Percentiles rank a stretch among this genome's conserved stretches.
These are phyloP conservation scores for Xylaria longipes DNA, from an alignment of 495 filamentous ascomycete genomes.

Conservation along the genomic window DNA sequence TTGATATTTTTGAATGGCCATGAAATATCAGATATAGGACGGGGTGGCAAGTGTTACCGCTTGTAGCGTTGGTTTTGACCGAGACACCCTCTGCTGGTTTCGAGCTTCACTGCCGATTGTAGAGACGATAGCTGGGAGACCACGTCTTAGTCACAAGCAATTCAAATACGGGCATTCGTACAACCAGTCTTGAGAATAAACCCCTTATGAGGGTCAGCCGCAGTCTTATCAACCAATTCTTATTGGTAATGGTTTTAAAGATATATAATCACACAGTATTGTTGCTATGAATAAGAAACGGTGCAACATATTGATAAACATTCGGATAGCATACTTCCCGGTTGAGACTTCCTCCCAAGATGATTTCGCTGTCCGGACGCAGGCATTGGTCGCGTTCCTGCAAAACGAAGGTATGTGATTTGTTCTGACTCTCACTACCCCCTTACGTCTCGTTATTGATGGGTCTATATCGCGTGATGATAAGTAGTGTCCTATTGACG, in stretches of 20 bases:
- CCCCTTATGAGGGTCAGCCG: neutral
- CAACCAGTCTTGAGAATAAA: neutral
- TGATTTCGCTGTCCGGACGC: neutral
- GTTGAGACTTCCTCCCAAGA: neutral
- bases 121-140: neutral
- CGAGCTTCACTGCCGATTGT: neutral
- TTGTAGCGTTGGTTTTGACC: neutral
- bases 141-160: neutral
- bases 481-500: neutral
- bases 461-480: neutral
- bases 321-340: neutral
- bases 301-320: neutral
- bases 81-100: neutral
- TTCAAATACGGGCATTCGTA: neutral
- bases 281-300: neutral
- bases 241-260: neutral
- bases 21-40: constrained; percentile 1
- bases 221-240: neutral
- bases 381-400: neutral
- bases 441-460: neutral
- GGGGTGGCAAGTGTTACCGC: neutral
- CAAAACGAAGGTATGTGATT: neutral
- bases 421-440: neutral
- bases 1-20: neutral
- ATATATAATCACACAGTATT: no score